Evolutionary conservation across 305 asterid species (phyloP), one percentile per base, ranked within the genome.

Genomic region (Solanum chacoense): DNA sequence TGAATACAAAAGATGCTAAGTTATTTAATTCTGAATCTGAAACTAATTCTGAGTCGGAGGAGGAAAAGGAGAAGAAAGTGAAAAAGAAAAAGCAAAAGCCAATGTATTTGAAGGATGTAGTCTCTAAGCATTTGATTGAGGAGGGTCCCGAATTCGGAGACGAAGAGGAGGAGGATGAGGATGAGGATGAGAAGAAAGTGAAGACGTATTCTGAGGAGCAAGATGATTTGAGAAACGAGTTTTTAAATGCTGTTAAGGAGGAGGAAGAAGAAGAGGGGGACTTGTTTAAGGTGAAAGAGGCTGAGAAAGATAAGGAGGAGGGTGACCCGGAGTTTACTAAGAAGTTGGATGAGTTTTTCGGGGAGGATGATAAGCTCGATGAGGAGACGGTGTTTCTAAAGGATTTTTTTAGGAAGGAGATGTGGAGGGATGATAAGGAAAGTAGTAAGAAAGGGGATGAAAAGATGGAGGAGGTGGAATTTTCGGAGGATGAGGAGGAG

Each of bases 401-500:
- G 92, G 94, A 94, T 86, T 95, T 89, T 89, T 94, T 96, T 73
- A 86, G 91, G 90, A 92, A 94, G 9, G 90, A 90, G 79, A 92
- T 94, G 99, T 97, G 99, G 99, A 38, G 89, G 95, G 93, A 91
- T 24, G 92, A 85, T 42, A 90, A 90, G 88, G 90, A 86, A 42
- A 89, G 32, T 42, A 89, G 32, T 76, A 88, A 85, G 59, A n/a
- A 24, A 28, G 22, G 79, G 22, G 90, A 55, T 36, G 72, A 18
- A 1, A 89, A 37, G 34, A 93, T 78, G 65, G 87, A 88, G 22
- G 94, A 89, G 29, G 37, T 91, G 50, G 95, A 88, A 75, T 24
- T 93, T 85, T 96, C 95, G 0, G 97, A 94, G 88, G 99, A 97
- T 34, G 99, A 95, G 91, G 98, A 94, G 75, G 98, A 91, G 90